Base-by-base conservation (phyloP, 1,284 basidiomycete species). In the Wallemia hederae region DNA sequence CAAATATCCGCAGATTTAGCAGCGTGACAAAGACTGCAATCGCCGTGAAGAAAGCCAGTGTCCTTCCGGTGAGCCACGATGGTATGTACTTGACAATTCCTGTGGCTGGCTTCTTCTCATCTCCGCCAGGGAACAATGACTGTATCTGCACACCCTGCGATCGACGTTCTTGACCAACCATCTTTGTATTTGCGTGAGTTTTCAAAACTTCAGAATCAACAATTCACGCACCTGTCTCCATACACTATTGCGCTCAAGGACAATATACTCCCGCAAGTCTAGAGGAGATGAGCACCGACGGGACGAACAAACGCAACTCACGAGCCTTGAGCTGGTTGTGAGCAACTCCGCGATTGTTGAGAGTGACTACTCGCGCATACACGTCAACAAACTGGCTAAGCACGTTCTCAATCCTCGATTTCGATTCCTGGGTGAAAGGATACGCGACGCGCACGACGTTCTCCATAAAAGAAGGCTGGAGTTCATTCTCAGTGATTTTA, bases 191-290 rank as follows among this genome's bases (percentile, higher is more conserved):
- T 3, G 14, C 15, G 17, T 9, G 9, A 9, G 19, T 11, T 9
- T 58, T 25, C 15, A 24, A 26, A 24, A 24, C 3, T 28, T 7
- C 5, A 27, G 17, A 26, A 5, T 3, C 56, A 34, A n/a, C 11
- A 34, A 11, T 9, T 17, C 2, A 58, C 56, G 14, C 56, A 58
- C 56, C 25, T 58, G 86, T 27, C 91, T 78, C 92, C 92, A 98
- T 2, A 98, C 85, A 0, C 87, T 92, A 67, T 92, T 87, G 57
- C 88, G 79, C 67, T 92, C 87, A 85, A 87, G 91, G 1, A 88
- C 89, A 63, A 91, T 83, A 64, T 74, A 59, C 24, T 27, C 34
- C 22, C 60, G 39, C 58, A 19, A n/a, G 56, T 33, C 14, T 3
- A 34, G 17, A 24, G 1, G 57, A 17, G 29, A 61, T 71, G 28